Conservation (phyloP, 31 red algal genomes). For the Odonthalia washingtoniensis region DNA sequence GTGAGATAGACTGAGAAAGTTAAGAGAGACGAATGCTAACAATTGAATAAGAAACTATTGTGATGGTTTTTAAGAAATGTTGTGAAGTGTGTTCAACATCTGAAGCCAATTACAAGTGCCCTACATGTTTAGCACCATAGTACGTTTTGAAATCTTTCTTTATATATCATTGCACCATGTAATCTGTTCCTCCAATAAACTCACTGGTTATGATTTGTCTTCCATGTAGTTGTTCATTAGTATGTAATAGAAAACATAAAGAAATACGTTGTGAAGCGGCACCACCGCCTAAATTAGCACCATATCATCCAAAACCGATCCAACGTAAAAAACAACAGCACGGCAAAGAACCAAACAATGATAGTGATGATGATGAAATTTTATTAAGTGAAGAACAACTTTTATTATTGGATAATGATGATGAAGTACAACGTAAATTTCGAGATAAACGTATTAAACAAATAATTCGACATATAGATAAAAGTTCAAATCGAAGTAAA, state of each 20-base stretch:
- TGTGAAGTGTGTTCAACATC: conserved; percentile 61
- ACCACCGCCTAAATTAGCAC: not conserved
- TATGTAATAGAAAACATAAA: conserved; percentile 59
- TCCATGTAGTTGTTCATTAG: conserved; percentile 46
- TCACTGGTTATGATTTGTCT: too few species aligned
- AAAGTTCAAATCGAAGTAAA: conserved; percentile 36
- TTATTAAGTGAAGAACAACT: conserved; percentile 47
- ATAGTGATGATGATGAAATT: conserved; percentile 1
- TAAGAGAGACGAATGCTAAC: too few species aligned
- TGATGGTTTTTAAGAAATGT: too few species aligned
- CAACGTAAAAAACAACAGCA: too few species aligned
- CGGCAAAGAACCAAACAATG: too few species aligned
- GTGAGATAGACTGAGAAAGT: too few species aligned
- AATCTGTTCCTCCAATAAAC: not conserved
- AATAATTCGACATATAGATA: conserved; percentile 48
- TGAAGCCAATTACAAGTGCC: conserved; percentile 71
- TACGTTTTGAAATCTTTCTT: conserved; percentile 32
- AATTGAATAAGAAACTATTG: too few species aligned
- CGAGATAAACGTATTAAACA: conserved; percentile 46
- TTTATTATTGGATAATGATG: conserved; percentile 35
- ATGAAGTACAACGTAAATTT: conserved; percentile 57
- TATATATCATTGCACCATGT: too few species aligned
- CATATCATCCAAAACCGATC: not conserved
- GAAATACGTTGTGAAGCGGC: conserved; percentile 35
- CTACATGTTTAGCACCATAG: conserved; percentile 67